Percentiles rank a stretch among this genome's conserved stretches.
Conservation (phyloP, 2,329 filamentous ascomycete species). For the Aureobasidium vineae region DNA sequence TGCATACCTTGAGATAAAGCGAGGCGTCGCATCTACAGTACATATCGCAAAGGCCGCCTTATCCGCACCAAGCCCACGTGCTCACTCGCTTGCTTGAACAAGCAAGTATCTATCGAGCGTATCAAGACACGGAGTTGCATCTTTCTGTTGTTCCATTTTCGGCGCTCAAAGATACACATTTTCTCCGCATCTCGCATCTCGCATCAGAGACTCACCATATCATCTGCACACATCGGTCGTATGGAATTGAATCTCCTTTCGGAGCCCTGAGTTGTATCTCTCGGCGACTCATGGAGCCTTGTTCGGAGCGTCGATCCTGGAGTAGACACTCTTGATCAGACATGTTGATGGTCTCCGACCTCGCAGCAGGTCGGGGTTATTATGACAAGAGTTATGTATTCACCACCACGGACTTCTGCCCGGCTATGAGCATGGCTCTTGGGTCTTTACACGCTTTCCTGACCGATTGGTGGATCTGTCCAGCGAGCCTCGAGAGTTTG, state of each 20-base stretch:
- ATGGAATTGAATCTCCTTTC: not conserved
- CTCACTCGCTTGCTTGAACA: not conserved
- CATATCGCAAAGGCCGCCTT: slow-evolving; percentile 4
- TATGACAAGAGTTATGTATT: not conserved
- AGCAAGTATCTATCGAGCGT: slow-evolving; percentile 1
- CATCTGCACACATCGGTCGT: not conserved
- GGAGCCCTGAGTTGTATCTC: not conserved
- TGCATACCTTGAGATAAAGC: slow-evolving; percentile 16
- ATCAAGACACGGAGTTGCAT: not conserved
- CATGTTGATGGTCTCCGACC: not conserved
- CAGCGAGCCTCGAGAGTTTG: slow-evolving; percentile 1
- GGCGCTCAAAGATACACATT: slow-evolving; percentile 7
- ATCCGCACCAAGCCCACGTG: slow-evolving; percentile 18
- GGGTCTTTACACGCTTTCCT: not conserved
- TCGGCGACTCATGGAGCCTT: slow-evolving; percentile 3
- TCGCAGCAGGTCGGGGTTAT: not conserved
- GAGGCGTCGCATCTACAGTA: not conserved
- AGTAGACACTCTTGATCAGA: not conserved
- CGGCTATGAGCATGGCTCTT: not conserved
- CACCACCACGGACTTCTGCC: not conserved
- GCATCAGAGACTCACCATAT: not conserved
- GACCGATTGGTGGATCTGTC: not conserved
- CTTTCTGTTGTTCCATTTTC: not conserved
- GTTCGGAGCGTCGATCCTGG: slow-evolving; percentile 2
- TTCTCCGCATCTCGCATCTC: not conserved